Conservation (phyloP, 129 eudicot genomes). For the Lactuca saligna region DNA sequence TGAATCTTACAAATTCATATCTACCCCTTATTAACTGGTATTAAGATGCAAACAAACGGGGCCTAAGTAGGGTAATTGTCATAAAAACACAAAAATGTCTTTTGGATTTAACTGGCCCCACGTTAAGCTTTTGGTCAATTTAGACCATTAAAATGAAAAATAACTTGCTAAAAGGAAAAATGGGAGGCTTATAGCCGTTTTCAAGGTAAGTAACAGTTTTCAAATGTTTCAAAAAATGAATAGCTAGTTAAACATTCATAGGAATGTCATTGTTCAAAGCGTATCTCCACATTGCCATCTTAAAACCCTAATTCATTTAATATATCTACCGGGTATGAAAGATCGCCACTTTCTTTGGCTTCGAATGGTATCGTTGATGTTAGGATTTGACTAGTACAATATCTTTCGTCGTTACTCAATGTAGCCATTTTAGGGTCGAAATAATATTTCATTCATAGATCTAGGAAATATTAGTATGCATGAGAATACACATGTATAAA, state of each 20-base stretch:
- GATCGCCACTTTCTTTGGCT: constrained; percentile 51
- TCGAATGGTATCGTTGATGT: constrained; percentile 22
- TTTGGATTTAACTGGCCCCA: no score
- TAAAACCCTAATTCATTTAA: constrained; percentile 53
- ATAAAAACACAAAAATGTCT: no score
- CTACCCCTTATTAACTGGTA: no score
- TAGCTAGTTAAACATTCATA: constrained; percentile 44
- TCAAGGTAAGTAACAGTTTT: constrained; percentile 9
- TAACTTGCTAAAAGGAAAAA: no score
- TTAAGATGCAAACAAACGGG: no score
- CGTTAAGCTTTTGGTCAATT: no score
- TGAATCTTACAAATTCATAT: no score
- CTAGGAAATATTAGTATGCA: constrained; percentile 34
- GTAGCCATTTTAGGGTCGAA: constrained; percentile 56
- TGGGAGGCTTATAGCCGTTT: no score
- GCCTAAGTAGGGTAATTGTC: no score
- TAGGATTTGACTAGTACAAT: constrained; percentile 22
- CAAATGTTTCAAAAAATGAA: constrained; percentile 59
- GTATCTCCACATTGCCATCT: constrained; percentile 27
- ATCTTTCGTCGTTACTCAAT: constrained; percentile 59
- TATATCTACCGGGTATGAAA: constrained; percentile 72
- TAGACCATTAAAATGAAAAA: no score
- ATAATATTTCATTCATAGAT: constrained; percentile 45
- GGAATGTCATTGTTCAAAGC: constrained; percentile 43
- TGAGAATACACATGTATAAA: background rate